Conservation (phyloP, 2,329 filamentous ascomycete genomes). For the Plenodomus lindquistii region DNA sequence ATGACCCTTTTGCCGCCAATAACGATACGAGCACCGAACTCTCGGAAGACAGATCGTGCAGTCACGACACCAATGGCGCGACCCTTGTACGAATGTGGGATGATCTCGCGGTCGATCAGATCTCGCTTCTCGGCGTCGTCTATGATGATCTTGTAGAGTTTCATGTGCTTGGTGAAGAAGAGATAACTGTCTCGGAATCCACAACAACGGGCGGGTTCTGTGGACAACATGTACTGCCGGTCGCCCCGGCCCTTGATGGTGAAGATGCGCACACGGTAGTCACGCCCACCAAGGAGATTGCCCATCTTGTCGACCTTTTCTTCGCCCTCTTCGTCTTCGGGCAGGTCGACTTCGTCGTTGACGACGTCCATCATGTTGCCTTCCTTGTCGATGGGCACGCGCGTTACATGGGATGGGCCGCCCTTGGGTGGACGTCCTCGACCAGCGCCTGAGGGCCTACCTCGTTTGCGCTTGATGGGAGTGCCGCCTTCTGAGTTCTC, state of each 20-base stretch:
- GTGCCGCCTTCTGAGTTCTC: conserved; percentile 55
- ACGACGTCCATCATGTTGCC: conserved; percentile 89
- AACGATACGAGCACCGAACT: conserved; percentile 93
- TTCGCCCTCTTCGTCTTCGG: conserved; percentile 86
- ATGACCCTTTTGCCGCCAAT: conserved; percentile 84
- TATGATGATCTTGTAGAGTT: conserved; percentile 97
- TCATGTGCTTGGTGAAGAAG: conserved; percentile 97
- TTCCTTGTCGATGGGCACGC: conserved; percentile 89
- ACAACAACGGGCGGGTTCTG: conserved; percentile 92
- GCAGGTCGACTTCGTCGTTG: conserved; percentile 87
- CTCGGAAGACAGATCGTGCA: conserved; percentile 92
- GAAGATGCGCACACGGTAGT: conserved; percentile 95
- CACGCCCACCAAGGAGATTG: conserved; percentile 77
- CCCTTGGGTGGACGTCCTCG: conserved; percentile 75
- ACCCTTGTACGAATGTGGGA: conserved; percentile 98
- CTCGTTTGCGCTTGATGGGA: conserved; percentile 54
- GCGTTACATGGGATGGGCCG: conserved; percentile 73
- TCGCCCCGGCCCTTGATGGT: conserved; percentile 82
- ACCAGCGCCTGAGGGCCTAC: conserved; percentile 56
- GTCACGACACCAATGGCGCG: conserved; percentile 96
- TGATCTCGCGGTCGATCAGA: conserved; percentile 91
- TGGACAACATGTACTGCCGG: conserved; percentile 96
- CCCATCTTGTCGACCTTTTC: conserved; percentile 91
- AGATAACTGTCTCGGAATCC: conserved; percentile 98
- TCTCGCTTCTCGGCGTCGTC: conserved; percentile 97